Evolutionary conservation across 1,284 basidiomycete species (phyloP).

Genomic region (Apiotrichum sp.): DNA sequence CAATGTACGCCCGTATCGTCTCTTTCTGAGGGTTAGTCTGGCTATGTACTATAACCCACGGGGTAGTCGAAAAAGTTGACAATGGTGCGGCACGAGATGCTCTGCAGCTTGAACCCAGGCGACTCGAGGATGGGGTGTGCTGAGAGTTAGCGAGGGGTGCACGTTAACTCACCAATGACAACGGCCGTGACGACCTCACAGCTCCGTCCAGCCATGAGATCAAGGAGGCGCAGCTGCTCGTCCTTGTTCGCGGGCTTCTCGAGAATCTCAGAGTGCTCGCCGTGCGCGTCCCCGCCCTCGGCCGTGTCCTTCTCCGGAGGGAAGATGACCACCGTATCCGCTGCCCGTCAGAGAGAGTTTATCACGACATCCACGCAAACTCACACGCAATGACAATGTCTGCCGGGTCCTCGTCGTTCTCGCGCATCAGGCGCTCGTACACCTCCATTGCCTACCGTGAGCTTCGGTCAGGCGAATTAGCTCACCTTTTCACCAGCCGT

Average conservation of each 20-base stretch:
- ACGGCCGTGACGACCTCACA: constrained; percentile 92
- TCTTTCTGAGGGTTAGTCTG: constrained; percentile 23
- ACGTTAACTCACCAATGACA: constrained; percentile 58
- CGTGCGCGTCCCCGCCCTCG: constrained; percentile 27
- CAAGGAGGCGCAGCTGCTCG: constrained; percentile 57
- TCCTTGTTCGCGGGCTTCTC: constrained; percentile 78
- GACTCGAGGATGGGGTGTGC: constrained; percentile 76
- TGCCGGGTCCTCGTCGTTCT: constrained; percentile 73
- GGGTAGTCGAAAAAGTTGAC: constrained; percentile 74
- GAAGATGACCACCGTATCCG: constrained; percentile 85
- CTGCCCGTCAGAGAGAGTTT: constrained; percentile 46
- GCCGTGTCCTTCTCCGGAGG: constrained; percentile 61
- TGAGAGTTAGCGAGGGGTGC: constrained; percentile 29
- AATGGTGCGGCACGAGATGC: constrained; percentile 73
- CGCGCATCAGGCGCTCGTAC: constrained; percentile 70
- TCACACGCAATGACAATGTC: constrained; percentile 87
- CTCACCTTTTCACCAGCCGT: constrained; percentile 77
- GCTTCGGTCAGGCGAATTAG: not conserved
- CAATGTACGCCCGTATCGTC: constrained; percentile 75
- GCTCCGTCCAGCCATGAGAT: constrained; percentile 71
- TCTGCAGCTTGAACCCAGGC: constrained; percentile 81
- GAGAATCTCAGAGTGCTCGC: constrained; percentile 49
- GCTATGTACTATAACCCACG: constrained; percentile 29
- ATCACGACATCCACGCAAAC: constrained; percentile 16
- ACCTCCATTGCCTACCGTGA: constrained; percentile 66